Evolutionary conservation across 2,329 filamentous ascomycete genomes (phyloP), one percentile per base, ranked within the genome.

Genomic region (Cladosporium colombiae): DNA sequence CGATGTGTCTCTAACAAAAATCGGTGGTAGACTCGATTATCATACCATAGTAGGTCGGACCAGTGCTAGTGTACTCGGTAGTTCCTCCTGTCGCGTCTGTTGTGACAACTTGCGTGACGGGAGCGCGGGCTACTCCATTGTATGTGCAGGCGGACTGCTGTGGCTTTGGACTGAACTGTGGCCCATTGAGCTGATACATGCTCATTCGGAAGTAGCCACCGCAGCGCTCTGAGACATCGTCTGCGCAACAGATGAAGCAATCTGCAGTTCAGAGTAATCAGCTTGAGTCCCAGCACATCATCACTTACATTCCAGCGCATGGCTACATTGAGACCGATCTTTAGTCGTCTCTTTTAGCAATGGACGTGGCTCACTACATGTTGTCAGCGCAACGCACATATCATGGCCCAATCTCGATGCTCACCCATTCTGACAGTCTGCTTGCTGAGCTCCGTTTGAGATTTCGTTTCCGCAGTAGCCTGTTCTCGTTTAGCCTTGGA

Each of bases 381-480:
- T n/a, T 5, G 6, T 44, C 37, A 44, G 37, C 18, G n/a, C 37
- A n/a, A n/a, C 7, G 37, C 18, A n/a, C 37, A 44, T 2, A 8
- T 44, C 37, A 18, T 10, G 1, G 8, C 10, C 37, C 37, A 10
- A 10, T n/a, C 16, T 35, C 35, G 21, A 27, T 23, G 35, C 35
- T 50, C 35, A 61, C 58, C 58, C 58, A 11, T 50, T 35, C n/a
- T 61, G 58, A 49, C 58, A 61, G 29, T 61, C 58, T 14, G 40
- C 58, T 33, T 35, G 58, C 8, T 61, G 16, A 2, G 58, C 25
- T 5, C n/a, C 25, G 21, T 49, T 31, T 16, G 23, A 13, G 6
- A 61, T 61, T 25, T 50, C 25, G 23, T 61, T 61, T 6, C 58
- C 58, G 44, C 58, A 61, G 29, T 61, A 61, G 58, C 58, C 58